A percentile compares a stretch with the other conserved stretches of the same genome.
These are phyloP conservation scores for Vaccinium macrocarpon DNA, from an alignment of 148 eudicot genomes.

Conservation along the genomic window DNA sequence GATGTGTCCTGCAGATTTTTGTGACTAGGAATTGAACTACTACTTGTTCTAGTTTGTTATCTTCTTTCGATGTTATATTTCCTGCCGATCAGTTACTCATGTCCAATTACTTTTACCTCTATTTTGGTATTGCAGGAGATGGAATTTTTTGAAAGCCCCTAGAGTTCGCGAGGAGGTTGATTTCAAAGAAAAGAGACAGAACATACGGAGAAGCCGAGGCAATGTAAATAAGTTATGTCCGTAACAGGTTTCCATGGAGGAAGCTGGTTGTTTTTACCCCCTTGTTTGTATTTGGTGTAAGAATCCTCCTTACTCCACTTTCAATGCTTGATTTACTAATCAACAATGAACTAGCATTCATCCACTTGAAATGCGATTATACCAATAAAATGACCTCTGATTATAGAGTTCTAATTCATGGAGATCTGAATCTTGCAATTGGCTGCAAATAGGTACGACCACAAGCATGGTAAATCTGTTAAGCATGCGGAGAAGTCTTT, in stretches of 20 bases:
- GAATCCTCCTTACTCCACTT: neutral
- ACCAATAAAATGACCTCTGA: neutral
- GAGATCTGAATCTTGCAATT: neutral
- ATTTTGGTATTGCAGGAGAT: slow-evolving; percentile 19
- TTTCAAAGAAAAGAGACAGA: neutral
- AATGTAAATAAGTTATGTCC: slow-evolving; percentile 16
- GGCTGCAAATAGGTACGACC: neutral
- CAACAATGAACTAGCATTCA: neutral
- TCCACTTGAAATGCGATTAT: neutral
- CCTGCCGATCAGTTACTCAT: neutral
- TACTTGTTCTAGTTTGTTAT: neutral
- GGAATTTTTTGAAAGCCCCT: slow-evolving; percentile 26
- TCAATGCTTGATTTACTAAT: neutral
- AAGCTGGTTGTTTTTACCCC: neutral
- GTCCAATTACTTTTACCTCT: neutral
- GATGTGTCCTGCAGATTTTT: neutral
- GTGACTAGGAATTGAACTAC: neutral
- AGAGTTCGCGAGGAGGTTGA: neutral
- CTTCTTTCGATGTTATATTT: neutral
- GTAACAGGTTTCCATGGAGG: neutral
- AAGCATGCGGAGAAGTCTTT: neutral
- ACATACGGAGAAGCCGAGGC: neutral
- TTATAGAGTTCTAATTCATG: neutral
- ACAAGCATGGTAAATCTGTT: neutral
- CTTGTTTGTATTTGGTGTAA: slow-evolving; percentile 9